Conservation (phyloP, 2,329 filamentous ascomycete species). For the Colletotrichum viniferum region DNA sequence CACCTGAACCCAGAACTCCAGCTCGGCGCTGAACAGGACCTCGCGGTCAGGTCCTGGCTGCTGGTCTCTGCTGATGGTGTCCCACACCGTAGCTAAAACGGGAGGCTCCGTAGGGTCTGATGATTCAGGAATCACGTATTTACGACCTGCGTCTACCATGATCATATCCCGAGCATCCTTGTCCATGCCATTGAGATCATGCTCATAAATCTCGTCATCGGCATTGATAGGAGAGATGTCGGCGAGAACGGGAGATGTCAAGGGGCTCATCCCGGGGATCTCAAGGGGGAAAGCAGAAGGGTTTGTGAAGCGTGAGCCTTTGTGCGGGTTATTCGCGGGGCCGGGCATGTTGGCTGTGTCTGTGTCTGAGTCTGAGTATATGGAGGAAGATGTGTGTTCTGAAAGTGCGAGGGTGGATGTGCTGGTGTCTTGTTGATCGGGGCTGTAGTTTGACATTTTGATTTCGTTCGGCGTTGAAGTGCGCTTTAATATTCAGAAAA, state of each 20-base stretch:
- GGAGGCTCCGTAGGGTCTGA: background rate
- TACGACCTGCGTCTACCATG: background rate
- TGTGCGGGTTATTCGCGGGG: background rate
- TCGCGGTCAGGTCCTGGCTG: background rate
- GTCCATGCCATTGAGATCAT: background rate
- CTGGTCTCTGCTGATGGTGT: background rate
- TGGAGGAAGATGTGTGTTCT: background rate
- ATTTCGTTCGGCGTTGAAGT: background rate
- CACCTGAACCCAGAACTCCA: background rate
- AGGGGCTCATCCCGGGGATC: background rate
- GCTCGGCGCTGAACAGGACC: background rate
- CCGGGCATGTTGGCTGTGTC: background rate
- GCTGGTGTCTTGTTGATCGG: background rate
- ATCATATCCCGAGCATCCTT: background rate
- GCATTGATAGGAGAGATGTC: background rate
- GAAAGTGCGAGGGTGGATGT: background rate
- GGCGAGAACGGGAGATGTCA: background rate
- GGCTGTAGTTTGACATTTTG: background rate
- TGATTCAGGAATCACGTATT: background rate
- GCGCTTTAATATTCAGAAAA: background rate
- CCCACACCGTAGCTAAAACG: background rate
- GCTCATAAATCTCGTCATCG: background rate
- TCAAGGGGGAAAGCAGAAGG: background rate
- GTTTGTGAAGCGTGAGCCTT: background rate
- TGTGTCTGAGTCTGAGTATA: background rate